These are phyloP conservation scores for Cokeromyces recurvatus DNA, from an alignment of 371 early-diverging fungal genomes.

Conservation along the genomic window DNA sequence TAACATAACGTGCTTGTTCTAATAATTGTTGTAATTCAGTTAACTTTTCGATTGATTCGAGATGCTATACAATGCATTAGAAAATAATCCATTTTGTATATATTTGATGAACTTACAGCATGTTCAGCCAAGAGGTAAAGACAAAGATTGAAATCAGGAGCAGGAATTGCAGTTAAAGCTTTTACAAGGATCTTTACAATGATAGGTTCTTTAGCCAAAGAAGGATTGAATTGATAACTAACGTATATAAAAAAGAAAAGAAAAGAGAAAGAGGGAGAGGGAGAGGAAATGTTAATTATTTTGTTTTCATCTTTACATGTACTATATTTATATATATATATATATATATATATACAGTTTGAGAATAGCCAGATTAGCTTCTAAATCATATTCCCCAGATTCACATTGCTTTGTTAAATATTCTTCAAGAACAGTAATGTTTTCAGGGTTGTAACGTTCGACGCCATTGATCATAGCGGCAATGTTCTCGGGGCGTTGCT, in stretches of 20 bases:
- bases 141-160: constrained; percentile 87
- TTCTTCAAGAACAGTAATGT: constrained; percentile 73
- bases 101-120: constrained; percentile 35
- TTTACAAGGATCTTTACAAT: constrained; percentile 76
- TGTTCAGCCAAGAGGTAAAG: constrained; percentile 79
- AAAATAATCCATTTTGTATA: not conserved
- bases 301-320: too few relatives aligned
- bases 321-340: too few relatives aligned
- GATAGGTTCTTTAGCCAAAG: constrained; percentile 64
- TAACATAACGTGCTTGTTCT: constrained; percentile 71
- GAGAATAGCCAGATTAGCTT: constrained; percentile 87
- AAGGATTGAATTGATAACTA: constrained; percentile 88
- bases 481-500: constrained; percentile 70
- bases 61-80: constrained; percentile 22
- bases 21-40: constrained; percentile 73
- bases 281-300: too few relatives aligned
- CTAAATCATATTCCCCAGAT: constrained; percentile 74
- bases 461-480: constrained; percentile 73
- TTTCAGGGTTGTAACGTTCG: constrained; percentile 88
- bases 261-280: too few relatives aligned
- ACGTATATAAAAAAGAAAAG: not conserved
- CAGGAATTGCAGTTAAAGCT: constrained; percentile 79
- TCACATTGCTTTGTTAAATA: constrained; percentile 79
- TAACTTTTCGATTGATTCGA: constrained; percentile 60
- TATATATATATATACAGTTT: constrained; percentile 79